Percentiles rank a stretch among this genome's conserved stretches.
phyloP scores from a whole-genome alignment of 176 grass and related monocot species.

The Urochloa ruziziensis region DNA sequence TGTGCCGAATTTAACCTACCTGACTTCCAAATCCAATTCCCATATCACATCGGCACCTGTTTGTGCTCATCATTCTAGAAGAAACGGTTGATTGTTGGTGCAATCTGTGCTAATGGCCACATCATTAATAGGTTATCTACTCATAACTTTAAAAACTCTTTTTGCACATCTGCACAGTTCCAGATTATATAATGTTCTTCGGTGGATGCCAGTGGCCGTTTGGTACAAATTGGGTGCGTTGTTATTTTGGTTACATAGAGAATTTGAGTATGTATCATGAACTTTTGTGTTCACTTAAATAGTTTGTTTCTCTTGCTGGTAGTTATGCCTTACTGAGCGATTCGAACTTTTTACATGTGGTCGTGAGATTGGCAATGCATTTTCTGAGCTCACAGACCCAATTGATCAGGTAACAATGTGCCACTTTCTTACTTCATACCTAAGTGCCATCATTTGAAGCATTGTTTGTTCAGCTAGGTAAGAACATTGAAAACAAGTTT shows the following conservation, averaged over 20 bases:
- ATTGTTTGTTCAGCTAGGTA: not conserved
- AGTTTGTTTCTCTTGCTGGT: constrained; percentile 30
- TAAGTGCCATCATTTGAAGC: not conserved
- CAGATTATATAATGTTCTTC: not conserved
- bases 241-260: constrained; percentile 17
- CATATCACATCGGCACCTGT: too few species aligned
- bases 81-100: too few species aligned
- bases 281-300: not conserved
- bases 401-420: constrained; percentile 76
- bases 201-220: constrained; percentile 1
- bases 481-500: not conserved
- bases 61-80: too few species aligned
- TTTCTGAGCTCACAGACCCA: constrained; percentile 98
- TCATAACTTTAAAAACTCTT: not conserved
- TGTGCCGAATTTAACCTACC: not conserved
- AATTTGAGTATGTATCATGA: constrained; percentile 20
- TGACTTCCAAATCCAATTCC: not conserved
- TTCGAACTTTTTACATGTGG: constrained; percentile 97
- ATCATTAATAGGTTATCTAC: too few species aligned
- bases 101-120: too few species aligned
- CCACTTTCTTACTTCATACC: not conserved
- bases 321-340: constrained; percentile 78
- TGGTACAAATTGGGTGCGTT: not conserved
- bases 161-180: not conserved
- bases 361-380: constrained; percentile 97